Conservation (phyloP, 2,329 filamentous ascomycete species). For the Aspergillus sergii region DNA sequence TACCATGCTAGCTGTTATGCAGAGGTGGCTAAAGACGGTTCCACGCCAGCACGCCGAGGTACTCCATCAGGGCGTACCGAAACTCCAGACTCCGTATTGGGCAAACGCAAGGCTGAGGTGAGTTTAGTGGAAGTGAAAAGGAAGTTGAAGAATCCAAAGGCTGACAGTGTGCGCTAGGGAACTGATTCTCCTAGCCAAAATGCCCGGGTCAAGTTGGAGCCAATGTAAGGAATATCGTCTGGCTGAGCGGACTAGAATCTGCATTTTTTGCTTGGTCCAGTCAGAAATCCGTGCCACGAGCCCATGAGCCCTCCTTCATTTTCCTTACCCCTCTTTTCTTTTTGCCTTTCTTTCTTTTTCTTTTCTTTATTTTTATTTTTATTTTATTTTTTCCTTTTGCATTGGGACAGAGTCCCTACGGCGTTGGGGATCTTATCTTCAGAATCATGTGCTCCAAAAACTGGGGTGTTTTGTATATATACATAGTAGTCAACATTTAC, state of each 20-base stretch:
- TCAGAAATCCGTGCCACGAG: background rate
- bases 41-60: constrained; percentile 32
- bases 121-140: constrained; percentile 11
- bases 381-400: background rate
- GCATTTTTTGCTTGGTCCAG: background rate
- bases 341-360: constrained; percentile 5
- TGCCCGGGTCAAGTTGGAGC: constrained; percentile 45
- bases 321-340: background rate
- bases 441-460: background rate
- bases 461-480: background rate
- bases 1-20: constrained; percentile 90
- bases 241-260: background rate
- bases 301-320: no score
- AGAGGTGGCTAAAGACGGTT: constrained; percentile 72
- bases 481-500: background rate
- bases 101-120: constrained; percentile 75
- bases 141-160: background rate
- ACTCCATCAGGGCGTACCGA: constrained; percentile 44
- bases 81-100: constrained; percentile 67
- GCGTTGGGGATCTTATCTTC: background rate
- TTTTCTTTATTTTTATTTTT: background rate
- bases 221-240: constrained; percentile 25
- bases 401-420: constrained; percentile 1
- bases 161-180: constrained; percentile 22
- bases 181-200: constrained; percentile 39